phyloP scores from a whole-genome alignment of 2,329 filamentous ascomycete species.

The Colletotrichum cordylinicola region DNA sequence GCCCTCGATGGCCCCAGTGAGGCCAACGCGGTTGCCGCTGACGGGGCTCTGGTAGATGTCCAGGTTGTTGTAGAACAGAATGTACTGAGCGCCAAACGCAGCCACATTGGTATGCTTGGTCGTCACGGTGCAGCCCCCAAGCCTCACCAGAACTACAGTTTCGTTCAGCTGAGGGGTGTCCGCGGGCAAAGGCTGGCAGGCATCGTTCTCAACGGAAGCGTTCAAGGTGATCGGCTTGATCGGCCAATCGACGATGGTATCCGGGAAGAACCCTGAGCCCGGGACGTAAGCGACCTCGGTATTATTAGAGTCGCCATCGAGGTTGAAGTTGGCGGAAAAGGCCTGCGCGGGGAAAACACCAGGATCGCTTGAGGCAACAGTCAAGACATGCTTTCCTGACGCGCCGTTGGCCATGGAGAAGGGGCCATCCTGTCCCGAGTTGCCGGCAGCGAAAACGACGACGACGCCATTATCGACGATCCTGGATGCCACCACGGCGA shows the following conservation, averaged over 20 bases:
- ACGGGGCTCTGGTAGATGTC: neutral
- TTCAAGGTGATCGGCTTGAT: conserved; percentile 28
- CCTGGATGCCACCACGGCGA: conserved; percentile 44
- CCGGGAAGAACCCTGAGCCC: neutral
- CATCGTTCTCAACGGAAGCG: conserved; percentile 27
- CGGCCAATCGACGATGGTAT: conserved; percentile 25
- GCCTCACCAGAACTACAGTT: neutral
- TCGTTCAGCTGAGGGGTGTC: neutral
- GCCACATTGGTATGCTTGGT: neutral
- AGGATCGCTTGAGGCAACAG: conserved; percentile 41
- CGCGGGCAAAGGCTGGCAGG: conserved; percentile 25
- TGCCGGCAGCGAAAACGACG: conserved; percentile 56
- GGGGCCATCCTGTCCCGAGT: conserved; percentile 52
- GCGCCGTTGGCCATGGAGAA: conserved; percentile 50
- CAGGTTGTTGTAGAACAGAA: conserved; percentile 1
- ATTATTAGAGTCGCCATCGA: neutral
- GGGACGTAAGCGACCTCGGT: neutral
- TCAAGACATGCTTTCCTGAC: conserved; percentile 44
- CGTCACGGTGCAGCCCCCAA: neutral
- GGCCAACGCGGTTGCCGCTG: neutral
- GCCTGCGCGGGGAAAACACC: neutral
- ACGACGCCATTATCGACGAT: conserved; percentile 54
- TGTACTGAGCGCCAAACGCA: neutral
- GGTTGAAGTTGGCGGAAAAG: neutral
- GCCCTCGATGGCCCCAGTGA: conserved; percentile 31